These are phyloP conservation scores for Neospermospora avenae DNA, from an alignment of 2,329 filamentous ascomycete genomes.

Conservation along the genomic window DNA sequence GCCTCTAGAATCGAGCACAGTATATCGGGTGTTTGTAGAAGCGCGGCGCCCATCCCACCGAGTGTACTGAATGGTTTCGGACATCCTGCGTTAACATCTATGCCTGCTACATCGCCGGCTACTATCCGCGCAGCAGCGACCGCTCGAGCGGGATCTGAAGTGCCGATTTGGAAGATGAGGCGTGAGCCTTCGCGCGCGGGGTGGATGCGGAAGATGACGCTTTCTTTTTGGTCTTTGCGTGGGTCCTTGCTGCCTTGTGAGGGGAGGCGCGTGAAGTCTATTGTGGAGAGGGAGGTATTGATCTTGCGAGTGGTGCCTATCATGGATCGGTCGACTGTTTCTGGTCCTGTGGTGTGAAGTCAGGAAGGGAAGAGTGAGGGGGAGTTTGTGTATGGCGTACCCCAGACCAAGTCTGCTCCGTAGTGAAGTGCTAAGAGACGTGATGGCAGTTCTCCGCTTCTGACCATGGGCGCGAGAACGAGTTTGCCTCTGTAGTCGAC, in stretches of 20 bases:
- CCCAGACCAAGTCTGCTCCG: slow-evolving; percentile 96
- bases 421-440: slow-evolving; percentile 88
- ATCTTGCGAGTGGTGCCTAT: slow-evolving; percentile 79
- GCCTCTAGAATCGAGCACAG: slow-evolving; percentile 80
- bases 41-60: slow-evolving; percentile 92
- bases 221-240: slow-evolving; percentile 53
- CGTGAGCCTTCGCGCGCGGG: slow-evolving; percentile 70
- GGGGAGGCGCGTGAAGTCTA: slow-evolving; percentile 79
- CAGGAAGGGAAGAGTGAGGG: neutral
- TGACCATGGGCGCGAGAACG: slow-evolving; percentile 96
- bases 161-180: slow-evolving; percentile 91
- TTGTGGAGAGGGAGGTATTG: slow-evolving; percentile 71
- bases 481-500: slow-evolving; percentile 93
- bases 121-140: slow-evolving; percentile 82
- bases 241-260: slow-evolving; percentile 65
- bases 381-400: slow-evolving; percentile 41
- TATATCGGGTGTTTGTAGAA: slow-evolving; percentile 80
- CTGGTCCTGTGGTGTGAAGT: slow-evolving; percentile 59
- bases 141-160: slow-evolving; percentile 75
- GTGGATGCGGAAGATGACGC: slow-evolving; percentile 80
- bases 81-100: slow-evolving; percentile 97
- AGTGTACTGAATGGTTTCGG: slow-evolving; percentile 94
- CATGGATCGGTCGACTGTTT: slow-evolving; percentile 88
- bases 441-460: slow-evolving; percentile 92
- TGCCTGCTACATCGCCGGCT: slow-evolving; percentile 83